Evolutionary conservation across 2,329 filamentous ascomycete species (phyloP), one percentile per base, ranked within the genome.

Genomic region (Colletotrichum abscissum): DNA sequence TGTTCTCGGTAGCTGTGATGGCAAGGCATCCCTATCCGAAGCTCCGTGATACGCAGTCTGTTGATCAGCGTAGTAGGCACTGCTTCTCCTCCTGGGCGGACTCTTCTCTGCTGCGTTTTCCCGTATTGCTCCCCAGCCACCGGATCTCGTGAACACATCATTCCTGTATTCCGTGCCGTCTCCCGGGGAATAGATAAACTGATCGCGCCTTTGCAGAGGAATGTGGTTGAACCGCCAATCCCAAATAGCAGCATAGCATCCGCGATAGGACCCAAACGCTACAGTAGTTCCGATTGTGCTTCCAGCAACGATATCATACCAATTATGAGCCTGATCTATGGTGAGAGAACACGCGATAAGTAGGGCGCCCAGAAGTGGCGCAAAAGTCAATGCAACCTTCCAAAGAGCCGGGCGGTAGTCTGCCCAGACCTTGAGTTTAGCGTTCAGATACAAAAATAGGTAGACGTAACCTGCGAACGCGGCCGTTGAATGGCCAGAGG

Each of bases 211-310:
- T 74, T 81, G 81, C 63, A 94, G 85, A 1, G 92, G 92, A 30
- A 94, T 89, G 78, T 94, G 92, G 70, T 91, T 91, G 76, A 83
- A 91, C 12, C 92, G 84, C 86, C 90, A 93, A 79, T 94, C 91
- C 89, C 91, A 94, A 33, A 94, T 83, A 1, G 88, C 87, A 0
- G 92, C 91, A 76, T 93, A 94, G 1, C 90, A 88, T 84, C 91
- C 90, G 28, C 93, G 85, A 79, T 93, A 94, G 0, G 88, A 82
- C 2, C 87, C 88, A 73, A 93, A 86, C 0, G 92, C 92, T 81
- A 91, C 88, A 55, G 89, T 76, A 1, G 86, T 89, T 1, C 93
- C 93, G 64, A 94, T 93, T 12, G 87, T 78, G 0, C 87, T 89
- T 1, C 93, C 92, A 0, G 88, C 91, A 0, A 93, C 75, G 55